A percentile compares a stretch with the other conserved stretches of the same genome.
Evolutionary conservation across 2,329 filamentous ascomycete species (phyloP).

Genomic region (Triangularia setosa): DNA sequence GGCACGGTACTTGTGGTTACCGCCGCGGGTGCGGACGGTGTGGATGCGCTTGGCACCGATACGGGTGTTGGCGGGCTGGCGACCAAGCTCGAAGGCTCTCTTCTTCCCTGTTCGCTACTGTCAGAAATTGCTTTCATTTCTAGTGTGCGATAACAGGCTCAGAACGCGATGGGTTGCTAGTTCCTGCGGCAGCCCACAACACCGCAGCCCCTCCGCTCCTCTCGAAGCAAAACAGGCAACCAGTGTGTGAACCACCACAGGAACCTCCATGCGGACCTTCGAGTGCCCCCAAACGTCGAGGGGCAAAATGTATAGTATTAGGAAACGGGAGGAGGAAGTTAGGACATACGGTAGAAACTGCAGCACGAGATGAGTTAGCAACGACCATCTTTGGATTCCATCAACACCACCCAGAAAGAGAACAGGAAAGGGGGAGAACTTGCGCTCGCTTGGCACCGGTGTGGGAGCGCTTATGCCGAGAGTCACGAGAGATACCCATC

Average conservation of each 20-base stretch:
- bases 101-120: slow-evolving; percentile 63
- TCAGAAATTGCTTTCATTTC: slow-evolving; percentile 26
- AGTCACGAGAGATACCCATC: slow-evolving; percentile 99
- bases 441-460: slow-evolving; percentile 91
- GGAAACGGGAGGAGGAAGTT: slow-evolving; percentile 17
- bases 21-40: slow-evolving; percentile 51
- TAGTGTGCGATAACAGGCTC: slow-evolving; percentile 55
- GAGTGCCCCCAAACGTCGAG: slow-evolving; percentile 51
- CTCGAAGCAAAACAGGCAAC: not conserved
- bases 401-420: not conserved
- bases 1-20: slow-evolving; percentile 99
- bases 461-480: slow-evolving; percentile 99
- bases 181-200: not conserved
- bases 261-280: slow-evolving; percentile 61
- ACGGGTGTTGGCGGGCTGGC: slow-evolving; percentile 99
- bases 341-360: slow-evolving; percentile 70
- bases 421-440: slow-evolving; percentile 13
- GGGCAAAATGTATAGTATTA: slow-evolving; percentile 20
- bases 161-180: slow-evolving; percentile 61
- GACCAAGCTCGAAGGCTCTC: slow-evolving; percentile 98
- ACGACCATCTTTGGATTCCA: not conserved
- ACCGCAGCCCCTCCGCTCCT: not conserved
- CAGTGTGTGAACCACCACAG: slow-evolving; percentile 5
- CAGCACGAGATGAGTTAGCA: slow-evolving; percentile 21
- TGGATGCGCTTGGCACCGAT: slow-evolving; percentile 65